Base-by-base conservation (phyloP, 177 flowering plant genomes). In the Vitis hybrid region DNA sequence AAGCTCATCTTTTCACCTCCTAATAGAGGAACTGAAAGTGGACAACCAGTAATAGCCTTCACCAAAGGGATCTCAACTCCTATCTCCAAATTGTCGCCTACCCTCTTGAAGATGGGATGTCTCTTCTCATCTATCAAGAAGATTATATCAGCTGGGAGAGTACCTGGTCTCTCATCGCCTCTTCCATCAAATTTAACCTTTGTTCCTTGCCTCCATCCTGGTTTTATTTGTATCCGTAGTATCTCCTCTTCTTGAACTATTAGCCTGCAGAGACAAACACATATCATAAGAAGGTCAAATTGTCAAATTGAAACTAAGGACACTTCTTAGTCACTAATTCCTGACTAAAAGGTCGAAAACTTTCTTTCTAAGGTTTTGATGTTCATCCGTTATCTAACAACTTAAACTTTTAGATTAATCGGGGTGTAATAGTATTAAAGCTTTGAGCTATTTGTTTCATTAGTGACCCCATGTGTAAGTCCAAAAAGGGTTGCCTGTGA, bases 131-230 rank as follows among this genome's bases (percentile, higher is more conserved):
- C 92, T 4, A 91, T 76, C 52, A 76, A 48, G 76, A 91, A 88
- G 40, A 83, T 73, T 1, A 91, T 80, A 32, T 91, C 97, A 0
- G 91, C 87, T 1, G 92, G 91, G 18, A 83, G 81, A 27, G 77
- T 68, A 8, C 86, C 86, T n/a, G 86, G 86, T 64, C 84, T 84
- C 73, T 88, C 89, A 15, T 87, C 84, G 3, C 93, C 97, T 60
- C 82, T 86, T 60, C 86, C 93, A 10, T 87, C 83, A 56, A 89
- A 91, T 6, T 88, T 85, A 30, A 91, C 85, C 78, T 87, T 88
- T 11, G 92, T 91, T 66, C 93, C 97, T 64, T 88, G 85, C 69
- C 76, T 91, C 92, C 93, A 89, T 14, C 97, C 97, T 5, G 92
- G 87, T 66, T 88, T 88, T 46, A 89, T 75, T 6, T 79, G 78